Evolutionary conservation across 164 flowering plant species (phyloP), one percentile per base, ranked within the genome.

Genomic region (Protea cynaroides): DNA sequence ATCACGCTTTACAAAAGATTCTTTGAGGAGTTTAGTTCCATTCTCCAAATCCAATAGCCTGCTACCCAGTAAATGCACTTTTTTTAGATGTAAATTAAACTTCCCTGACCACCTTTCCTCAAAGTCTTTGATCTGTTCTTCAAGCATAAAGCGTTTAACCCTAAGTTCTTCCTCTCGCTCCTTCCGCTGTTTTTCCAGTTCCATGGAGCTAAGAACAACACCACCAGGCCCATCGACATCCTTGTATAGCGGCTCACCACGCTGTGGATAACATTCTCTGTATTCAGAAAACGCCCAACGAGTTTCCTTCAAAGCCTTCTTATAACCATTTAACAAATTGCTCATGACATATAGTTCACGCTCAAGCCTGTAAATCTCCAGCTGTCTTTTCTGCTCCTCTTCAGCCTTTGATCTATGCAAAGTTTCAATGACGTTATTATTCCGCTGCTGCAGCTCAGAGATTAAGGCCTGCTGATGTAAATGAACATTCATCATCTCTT

Each of bases 151-250:
- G 9, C 76, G 79, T 56, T 67, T 79, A 38, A 72, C 22, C 75
- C 60, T 79, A 8, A 80, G 82, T 71, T 95, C 97, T 74, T 86
- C 87, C 69, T 82, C 95, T 61, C 67, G 72, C 65, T 82, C 84
- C 65, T 81, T 56, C 0, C 78, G 71, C 40, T 46, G 81, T 68
- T 72, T 84, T 73, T 85, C 93, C 46, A 83, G 63, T 58, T 88
- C 96, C 23, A 11, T 57, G 18, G 59, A 29, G 64, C 82, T 89
- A 65, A 89, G 68, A 61, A 91, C 89, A 61, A 89, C 61, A 59
- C 97, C 97, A 4, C 94, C 90, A 64, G 80, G 65, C 18, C 83
- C 83, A 58, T 71, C 76, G 62, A 82, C 89, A 76, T 89, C 96
- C 72, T 59, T 85, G 73, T 91, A 94, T 25, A 86, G 66, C 8